phyloP scores from a whole-genome alignment of 306 rosid species.

The Cicer judaicum region DNA sequence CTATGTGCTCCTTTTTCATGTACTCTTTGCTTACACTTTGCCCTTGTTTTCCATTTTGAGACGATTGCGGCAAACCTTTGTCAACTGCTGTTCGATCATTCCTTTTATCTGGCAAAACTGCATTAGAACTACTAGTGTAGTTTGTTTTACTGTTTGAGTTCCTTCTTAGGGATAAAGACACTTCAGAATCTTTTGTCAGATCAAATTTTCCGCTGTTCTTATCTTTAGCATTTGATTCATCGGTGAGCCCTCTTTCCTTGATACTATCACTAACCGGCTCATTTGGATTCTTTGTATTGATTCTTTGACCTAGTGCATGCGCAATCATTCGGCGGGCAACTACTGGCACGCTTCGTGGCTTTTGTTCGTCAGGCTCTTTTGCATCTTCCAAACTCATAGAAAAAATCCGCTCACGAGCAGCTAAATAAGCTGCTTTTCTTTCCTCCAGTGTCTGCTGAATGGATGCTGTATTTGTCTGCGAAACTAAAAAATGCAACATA shows the following conservation, averaged over 20 bases:
- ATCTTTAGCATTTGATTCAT: constrained; percentile 47
- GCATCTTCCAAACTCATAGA: constrained; percentile 59
- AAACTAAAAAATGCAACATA: constrained; percentile 51
- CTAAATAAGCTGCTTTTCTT: constrained; percentile 83
- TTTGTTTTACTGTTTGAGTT: constrained; percentile 42
- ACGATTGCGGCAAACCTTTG: constrained; percentile 42
- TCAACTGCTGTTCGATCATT: constrained; percentile 49
- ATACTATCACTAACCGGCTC: constrained; percentile 41
- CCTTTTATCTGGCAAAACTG: constrained; percentile 46
- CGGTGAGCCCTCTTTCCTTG: constrained; percentile 45
- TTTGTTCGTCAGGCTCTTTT: constrained; percentile 62
- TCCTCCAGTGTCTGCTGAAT: constrained; percentile 76
- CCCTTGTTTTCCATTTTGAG: constrained; percentile 56
- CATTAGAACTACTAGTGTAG: constrained; percentile 42
- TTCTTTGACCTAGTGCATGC: constrained; percentile 90
- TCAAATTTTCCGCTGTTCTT: constrained; percentile 45
- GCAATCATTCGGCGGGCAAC: constrained; percentile 99
- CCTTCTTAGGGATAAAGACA: constrained; percentile 39
- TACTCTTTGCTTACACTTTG: constrained; percentile 52
- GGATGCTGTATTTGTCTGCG: constrained; percentile 46
- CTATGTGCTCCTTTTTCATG: constrained; percentile 79
- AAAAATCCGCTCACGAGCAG: constrained; percentile 90
- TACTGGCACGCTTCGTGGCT: constrained; percentile 76
- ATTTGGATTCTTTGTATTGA: constrained; percentile 55
- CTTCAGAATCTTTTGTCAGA: constrained; percentile 47